Evolutionary conservation across 129 eudicot species (phyloP), one percentile per base, ranked within the genome.

Genomic region (Arctium minus): DNA sequence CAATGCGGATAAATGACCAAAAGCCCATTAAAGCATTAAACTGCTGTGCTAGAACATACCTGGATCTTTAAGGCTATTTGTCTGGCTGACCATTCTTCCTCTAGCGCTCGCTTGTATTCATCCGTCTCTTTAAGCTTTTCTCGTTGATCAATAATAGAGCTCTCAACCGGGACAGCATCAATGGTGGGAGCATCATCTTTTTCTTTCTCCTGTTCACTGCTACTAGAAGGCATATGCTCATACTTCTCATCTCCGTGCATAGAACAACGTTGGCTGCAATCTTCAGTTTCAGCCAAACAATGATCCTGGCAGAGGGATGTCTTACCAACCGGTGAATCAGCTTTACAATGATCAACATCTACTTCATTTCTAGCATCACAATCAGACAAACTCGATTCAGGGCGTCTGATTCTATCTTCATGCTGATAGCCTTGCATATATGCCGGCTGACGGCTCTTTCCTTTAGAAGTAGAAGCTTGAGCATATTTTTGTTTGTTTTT

Each of bases 91-190:
- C 78, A 85, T 75, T 96, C 99, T 90, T 87, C 90, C 84, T 93
- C 96, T 78, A 85, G 17, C 32, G 98, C 97, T 50, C 86, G 90
- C 69, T 93, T 96, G 74, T 91, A 96, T 73, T 90, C 99, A 22
- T 90, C 95, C 0, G 98, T 96, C 86, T 93, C 95, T 88, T 96
- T 93, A 44, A 84, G 91, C 90, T 86, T 96, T 86, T 96, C 98
- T 44, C 99, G 89, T 53, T 89, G 90, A 76, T 40, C 84, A 37
- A 90, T 87, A 48, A 92, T 53, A 69, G 74, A 83, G 44, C 32
- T 44, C 75, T 85, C 75, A 75, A 56, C 38, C 56, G 74, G 40
- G 70, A 67, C 72, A 40, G 73, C 80, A 56, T 79, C 88, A 68
- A 48, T 75, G 82, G 74, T 37, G 46, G 70, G 76, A 15, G 22